Evolutionary conservation across 2,329 filamentous ascomycete species (phyloP), one percentile per base, ranked within the genome.

Genomic region (Scedosporium minutisporum): DNA sequence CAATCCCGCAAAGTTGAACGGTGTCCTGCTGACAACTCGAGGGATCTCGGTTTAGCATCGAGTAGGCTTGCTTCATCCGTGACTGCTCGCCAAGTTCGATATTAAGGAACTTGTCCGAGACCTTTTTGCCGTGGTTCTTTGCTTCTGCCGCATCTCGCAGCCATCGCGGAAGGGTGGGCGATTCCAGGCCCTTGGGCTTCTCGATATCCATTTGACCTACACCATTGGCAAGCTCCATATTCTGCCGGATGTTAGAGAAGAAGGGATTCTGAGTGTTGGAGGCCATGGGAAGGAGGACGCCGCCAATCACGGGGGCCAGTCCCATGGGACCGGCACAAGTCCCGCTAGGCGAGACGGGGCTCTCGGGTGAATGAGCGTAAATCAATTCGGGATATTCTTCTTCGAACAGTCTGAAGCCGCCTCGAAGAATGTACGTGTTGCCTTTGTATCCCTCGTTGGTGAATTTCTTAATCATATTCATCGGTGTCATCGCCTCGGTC

Each of bases 381-480:
- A 95, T 75, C 44, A 86, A 77, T 0, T 82, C 74, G 0, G 92
- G 86, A 67, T 86, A 92, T 9, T 80, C 80, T 27, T 81, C 77
- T 1, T 87, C 81, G 68, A 97, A 95, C 1, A 85, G 84, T 23
- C 82, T 79, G 70, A 96, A 96, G 0, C 95, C 95, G 48, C 93
- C 92, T 63, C 87, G 85, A 27, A 99, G 77, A 62, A 97, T 88
- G 69, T 86, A 87, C 0, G 87, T 83, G 3, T 82, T 80, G 12
- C 93, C 93, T 1, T 78, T 75, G 80, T 90, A 97, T 0, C 90
- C 91, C 73, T 96, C 93, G 61, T 82, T 87, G 1, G 85, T 85
- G 69, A 99, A 99, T 71, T 99, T 99, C 73, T 93, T 96, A 25
- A 97, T 82, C 65, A 95, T 96, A 72, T 96, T 96, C 67, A 91